A percentile compares a stretch with the other conserved stretches of the same genome.
Evolutionary conservation across 2,329 filamentous ascomycete species (phyloP).

Genomic region (Talaromyces amestolkiae): DNA sequence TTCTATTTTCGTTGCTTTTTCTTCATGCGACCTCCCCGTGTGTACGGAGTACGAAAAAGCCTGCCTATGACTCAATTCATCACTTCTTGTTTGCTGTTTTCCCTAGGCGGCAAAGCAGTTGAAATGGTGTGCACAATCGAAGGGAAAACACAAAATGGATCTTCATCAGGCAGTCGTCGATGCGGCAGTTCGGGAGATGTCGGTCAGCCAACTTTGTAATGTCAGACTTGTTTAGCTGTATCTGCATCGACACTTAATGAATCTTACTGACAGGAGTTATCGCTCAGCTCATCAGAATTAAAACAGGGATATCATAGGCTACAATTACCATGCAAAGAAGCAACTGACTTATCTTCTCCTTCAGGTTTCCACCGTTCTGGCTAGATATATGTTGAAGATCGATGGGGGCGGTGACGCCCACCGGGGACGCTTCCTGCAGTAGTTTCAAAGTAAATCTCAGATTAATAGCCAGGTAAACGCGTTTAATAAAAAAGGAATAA

Average conservation of each 20-base stretch:
- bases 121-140: neutral
- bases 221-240: neutral
- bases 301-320: conserved; percentile 6
- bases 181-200: neutral
- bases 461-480: conserved; percentile 10
- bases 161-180: neutral
- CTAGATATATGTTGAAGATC: neutral
- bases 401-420: conserved; percentile 10
- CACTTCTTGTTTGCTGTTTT: neutral
- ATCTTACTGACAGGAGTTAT: neutral
- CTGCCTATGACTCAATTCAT: neutral
- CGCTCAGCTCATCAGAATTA: neutral
- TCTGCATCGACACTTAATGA: neutral
- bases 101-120: neutral
- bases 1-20: neutral
- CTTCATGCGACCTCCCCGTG: neutral
- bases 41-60: neutral
- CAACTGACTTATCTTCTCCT: neutral
- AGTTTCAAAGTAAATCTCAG: neutral
- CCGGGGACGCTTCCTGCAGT: neutral
- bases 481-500: conserved; percentile 1
- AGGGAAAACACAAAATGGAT: neutral
- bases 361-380: neutral
- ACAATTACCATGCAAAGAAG: neutral
- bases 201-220: neutral